A percentile compares a stretch with the other conserved stretches of the same genome.
phyloP scores from a whole-genome alignment of 2,329 filamentous ascomycete genomes.

The Cladosporium sp. region DNA sequence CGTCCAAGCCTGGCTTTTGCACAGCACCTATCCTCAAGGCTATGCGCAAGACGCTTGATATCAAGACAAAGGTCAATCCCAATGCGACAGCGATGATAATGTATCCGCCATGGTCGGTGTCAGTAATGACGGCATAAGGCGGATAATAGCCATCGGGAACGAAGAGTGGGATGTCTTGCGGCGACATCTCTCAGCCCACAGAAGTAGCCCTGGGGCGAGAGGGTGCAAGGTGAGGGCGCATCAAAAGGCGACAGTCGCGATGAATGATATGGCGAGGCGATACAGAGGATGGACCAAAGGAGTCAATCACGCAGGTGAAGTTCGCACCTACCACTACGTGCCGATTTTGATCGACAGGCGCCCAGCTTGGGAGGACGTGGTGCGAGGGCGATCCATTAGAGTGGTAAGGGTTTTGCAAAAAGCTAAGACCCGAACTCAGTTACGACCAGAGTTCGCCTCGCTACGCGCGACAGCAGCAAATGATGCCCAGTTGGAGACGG shows the following conservation, averaged over 20 bases:
- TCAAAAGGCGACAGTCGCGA: not conserved
- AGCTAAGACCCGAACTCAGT: constrained; percentile 5
- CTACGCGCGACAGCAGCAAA: not conserved
- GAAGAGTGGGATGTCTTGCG: constrained; percentile 12
- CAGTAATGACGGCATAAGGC: constrained; percentile 16
- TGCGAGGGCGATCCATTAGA: constrained; percentile 4
- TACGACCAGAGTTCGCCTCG: constrained; percentile 9
- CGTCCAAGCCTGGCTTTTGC: constrained; percentile 16
- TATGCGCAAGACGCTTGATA: constrained; percentile 15
- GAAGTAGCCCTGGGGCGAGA: constrained; percentile 6
- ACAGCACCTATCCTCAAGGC: constrained; percentile 15
- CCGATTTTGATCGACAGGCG: not conserved
- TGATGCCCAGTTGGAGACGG: too few species aligned
- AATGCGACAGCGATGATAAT: constrained; percentile 27
- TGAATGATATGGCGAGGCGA: not conserved
- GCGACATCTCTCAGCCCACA: constrained; percentile 7
- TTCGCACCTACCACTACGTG: not conserved
- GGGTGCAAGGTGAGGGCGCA: not conserved
- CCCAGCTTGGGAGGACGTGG: not conserved
- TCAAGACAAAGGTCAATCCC: constrained; percentile 16
- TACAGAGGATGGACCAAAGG: not conserved
- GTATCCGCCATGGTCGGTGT: constrained; percentile 36
- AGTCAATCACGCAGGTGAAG: not conserved
- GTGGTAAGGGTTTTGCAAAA: constrained; percentile 8
- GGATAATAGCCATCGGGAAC: constrained; percentile 20